Percentiles rank a stretch among this genome's conserved stretches.
These are phyloP conservation scores for Spirogloea muscicola DNA, from an alignment of 139 green algal genomes.

Conservation along the genomic window DNA sequence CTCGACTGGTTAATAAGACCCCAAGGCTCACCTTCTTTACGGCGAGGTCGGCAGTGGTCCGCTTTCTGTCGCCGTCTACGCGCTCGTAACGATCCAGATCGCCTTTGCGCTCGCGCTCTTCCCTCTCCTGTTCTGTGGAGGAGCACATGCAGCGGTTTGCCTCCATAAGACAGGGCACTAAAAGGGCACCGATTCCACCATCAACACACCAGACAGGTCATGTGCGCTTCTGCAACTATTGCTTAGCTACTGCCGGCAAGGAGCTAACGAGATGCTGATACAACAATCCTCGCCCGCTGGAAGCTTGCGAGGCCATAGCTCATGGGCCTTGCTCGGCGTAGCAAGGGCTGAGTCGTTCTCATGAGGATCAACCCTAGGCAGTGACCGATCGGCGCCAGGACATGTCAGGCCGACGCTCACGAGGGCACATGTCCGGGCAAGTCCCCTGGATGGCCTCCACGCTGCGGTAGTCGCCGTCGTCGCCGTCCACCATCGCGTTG, in stretches of 20 bases:
- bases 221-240: neutral
- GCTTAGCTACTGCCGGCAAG: neutral
- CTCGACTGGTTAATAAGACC: no score
- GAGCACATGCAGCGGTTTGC: conserved; percentile 6
- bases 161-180: neutral
- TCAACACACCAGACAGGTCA: neutral
- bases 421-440: conserved; percentile 12
- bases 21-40: conserved; percentile 48
- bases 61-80: conserved; percentile 7
- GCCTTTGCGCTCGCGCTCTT: conserved; percentile 2
- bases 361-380: no score
- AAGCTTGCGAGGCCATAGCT: neutral
- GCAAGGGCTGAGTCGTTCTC: no score
- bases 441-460: neutral
- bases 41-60: conserved; percentile 11
- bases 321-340: no score
- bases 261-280: neutral
- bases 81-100: conserved; percentile 32
- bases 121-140: conserved; percentile 38
- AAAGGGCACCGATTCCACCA: neutral
- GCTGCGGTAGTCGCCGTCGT: neutral
- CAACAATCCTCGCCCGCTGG: neutral
- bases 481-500: no score
- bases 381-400: neutral
- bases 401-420: neutral